Conservation (phyloP, 2,329 filamentous ascomycete genomes). For the Alternaria viburni region DNA sequence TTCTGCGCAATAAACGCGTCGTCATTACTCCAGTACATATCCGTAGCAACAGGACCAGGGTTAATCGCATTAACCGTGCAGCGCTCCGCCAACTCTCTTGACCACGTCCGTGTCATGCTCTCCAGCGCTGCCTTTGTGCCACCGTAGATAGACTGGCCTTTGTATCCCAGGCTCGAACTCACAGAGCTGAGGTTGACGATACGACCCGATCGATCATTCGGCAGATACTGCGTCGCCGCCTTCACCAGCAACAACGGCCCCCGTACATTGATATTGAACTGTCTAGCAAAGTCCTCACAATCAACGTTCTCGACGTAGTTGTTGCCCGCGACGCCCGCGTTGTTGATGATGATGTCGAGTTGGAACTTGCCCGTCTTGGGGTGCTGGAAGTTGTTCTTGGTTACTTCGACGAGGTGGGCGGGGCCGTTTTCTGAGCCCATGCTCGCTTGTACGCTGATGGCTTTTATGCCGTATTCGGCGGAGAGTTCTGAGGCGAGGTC, state of each 20-base stretch:
- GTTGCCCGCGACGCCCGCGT: conserved; percentile 75
- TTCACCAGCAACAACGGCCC: conserved; percentile 81
- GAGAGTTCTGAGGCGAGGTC: conserved; percentile 64
- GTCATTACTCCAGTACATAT: conserved; percentile 67
- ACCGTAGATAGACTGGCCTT: conserved; percentile 66
- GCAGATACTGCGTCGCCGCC: conserved; percentile 73
- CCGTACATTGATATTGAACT: conserved; percentile 82
- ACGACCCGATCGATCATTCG: conserved; percentile 68
- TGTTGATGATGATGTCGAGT: conserved; percentile 87
- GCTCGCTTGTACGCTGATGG: conserved; percentile 72
- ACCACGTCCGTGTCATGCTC: conserved; percentile 73
- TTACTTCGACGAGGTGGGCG: conserved; percentile 63
- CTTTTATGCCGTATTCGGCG: conserved; percentile 64
- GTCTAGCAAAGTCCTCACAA: conserved; percentile 69
- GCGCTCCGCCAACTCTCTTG: conserved; percentile 65
- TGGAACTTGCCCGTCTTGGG: conserved; percentile 64
- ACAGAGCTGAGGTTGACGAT: conserved; percentile 69
- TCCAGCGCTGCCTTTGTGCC: conserved; percentile 72
- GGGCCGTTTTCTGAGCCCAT: conserved; percentile 68
- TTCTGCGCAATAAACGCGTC: conserved; percentile 65
- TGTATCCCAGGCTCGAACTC: conserved; percentile 63
- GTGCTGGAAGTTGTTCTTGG: conserved; percentile 64
- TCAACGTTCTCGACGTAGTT: conserved; percentile 68
- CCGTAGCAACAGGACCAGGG: conserved; percentile 67
- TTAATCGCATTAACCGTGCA: conserved; percentile 71